phyloP scores from a whole-genome alignment of 768 basidiomycete genomes.

The Hydnomerulius pinastri region DNA sequence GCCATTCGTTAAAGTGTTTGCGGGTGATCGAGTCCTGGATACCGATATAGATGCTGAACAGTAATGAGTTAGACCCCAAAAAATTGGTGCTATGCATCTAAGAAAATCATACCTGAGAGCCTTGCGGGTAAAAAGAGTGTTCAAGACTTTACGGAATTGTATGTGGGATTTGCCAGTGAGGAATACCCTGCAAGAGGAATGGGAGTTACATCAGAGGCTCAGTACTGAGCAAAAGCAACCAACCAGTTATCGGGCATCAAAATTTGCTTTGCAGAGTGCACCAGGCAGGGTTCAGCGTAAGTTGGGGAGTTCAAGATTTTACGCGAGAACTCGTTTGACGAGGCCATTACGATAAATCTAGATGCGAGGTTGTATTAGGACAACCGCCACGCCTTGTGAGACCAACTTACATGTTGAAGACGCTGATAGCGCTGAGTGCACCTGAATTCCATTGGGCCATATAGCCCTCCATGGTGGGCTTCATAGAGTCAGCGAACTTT shows the following conservation, averaged over 20 bases:
- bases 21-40: conserved; percentile 85
- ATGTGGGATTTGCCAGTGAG: conserved; percentile 91
- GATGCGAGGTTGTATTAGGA: too few species aligned
- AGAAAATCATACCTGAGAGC: conserved; percentile 70
- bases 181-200: conserved; percentile 82
- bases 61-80: not conserved
- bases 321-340: conserved; percentile 88
- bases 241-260: conserved; percentile 88
- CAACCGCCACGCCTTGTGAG: too few species aligned
- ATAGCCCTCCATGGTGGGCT: conserved; percentile 91
- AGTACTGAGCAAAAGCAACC: conserved; percentile 13
- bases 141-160: conserved; percentile 90
- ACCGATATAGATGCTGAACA: conserved; percentile 70
- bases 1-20: conserved; percentile 75
- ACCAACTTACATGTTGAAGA: conserved; percentile 96
- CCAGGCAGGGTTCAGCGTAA: conserved; percentile 92
- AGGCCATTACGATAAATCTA: conserved; percentile 99
- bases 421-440: conserved; percentile 84
- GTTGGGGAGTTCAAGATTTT: conserved; percentile 95
- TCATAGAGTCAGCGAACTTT: conserved; percentile 90
- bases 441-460: conserved; percentile 91
- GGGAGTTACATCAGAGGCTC: not conserved
- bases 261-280: conserved; percentile 86
- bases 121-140: conserved; percentile 90
- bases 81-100: not conserved